Evolutionary conservation across 2,329 filamentous ascomycete genomes (phyloP).

Genomic region (Ophiostoma perfectum): DNA sequence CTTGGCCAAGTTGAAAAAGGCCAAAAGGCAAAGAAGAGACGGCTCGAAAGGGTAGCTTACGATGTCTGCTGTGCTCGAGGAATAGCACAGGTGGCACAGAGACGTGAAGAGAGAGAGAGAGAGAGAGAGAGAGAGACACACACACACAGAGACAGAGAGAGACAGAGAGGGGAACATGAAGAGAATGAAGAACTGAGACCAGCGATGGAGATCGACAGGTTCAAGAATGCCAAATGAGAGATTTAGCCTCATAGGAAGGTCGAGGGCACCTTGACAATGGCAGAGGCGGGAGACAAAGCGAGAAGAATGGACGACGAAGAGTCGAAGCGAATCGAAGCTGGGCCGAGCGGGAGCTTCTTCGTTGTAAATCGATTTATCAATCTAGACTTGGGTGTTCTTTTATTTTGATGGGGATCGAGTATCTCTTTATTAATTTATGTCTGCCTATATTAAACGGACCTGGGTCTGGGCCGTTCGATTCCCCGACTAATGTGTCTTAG

Average conservation of each 20-base stretch:
- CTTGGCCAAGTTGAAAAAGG: not conserved
- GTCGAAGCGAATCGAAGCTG: not conserved
- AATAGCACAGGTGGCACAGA: not conserved
- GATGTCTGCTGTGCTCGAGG: too few relatives aligned
- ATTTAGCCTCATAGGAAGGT: not conserved
- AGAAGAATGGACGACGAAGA: not conserved
- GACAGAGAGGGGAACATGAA: not conserved
- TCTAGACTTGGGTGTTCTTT: too few relatives aligned
- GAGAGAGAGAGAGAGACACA: not conserved
- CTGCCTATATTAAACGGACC: not conserved
- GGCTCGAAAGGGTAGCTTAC: not conserved
- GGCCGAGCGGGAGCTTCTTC: not conserved
- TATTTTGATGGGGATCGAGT: too few relatives aligned
- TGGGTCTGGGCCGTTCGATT: constrained; percentile 15
- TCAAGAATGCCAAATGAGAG: not conserved
- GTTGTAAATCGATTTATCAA: not conserved
- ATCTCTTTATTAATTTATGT: not conserved
- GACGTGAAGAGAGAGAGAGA: not conserved
- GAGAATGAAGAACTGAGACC: not conserved
- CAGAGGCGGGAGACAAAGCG: not conserved
- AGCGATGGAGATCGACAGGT: not conserved
- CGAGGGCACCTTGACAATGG: not conserved
- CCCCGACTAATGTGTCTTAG: constrained; percentile 9
- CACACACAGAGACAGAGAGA: not conserved
- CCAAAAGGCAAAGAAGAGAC: not conserved